Evolutionary conservation across 768 basidiomycete genomes (phyloP).

Genomic region (Russula sp.): DNA sequence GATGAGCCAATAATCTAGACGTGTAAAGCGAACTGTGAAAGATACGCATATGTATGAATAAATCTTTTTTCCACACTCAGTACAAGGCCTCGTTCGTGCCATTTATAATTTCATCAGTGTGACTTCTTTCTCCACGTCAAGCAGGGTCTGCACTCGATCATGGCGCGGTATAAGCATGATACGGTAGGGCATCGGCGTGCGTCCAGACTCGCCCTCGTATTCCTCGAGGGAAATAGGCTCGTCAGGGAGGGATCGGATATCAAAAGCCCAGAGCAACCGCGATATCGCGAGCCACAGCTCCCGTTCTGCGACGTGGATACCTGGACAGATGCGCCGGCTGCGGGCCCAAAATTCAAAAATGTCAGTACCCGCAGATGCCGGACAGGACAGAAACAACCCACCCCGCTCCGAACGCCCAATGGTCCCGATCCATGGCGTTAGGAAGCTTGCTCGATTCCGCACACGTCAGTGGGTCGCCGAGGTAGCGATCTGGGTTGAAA

Average conservation of each 20-base stretch:
- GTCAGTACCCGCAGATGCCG: not conserved
- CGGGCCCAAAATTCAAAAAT: not conserved
- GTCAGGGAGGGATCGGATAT: constrained; percentile 36
- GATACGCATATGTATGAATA: not conserved
- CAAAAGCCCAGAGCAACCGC: constrained; percentile 45
- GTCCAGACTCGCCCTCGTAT: constrained; percentile 43
- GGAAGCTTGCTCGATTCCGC: constrained; percentile 41
- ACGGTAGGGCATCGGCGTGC: constrained; percentile 41
- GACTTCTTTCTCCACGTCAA: constrained; percentile 18
- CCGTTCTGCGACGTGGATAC: constrained; percentile 41
- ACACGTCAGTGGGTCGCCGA: constrained; percentile 34
- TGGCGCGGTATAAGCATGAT: constrained; percentile 28
- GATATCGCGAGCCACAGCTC: constrained; percentile 43
- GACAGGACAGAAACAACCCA: constrained; percentile 26
- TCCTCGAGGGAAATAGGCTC: constrained; percentile 43
- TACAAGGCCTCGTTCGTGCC: not conserved
- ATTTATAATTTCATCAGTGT: constrained; percentile 17
- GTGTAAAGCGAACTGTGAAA: not conserved
- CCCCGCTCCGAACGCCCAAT: constrained; percentile 49
- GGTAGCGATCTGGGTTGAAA: constrained; percentile 43
- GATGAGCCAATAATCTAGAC: not conserved
- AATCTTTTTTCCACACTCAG: not conserved
- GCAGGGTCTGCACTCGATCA: constrained; percentile 16
- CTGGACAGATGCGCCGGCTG: constrained; percentile 38
- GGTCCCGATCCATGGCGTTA: constrained; percentile 41